Evolutionary conservation across 805 yeast genomes (phyloP), one percentile per base, ranked within the genome.

Genomic region (Zygotorulaspora florentina): DNA sequence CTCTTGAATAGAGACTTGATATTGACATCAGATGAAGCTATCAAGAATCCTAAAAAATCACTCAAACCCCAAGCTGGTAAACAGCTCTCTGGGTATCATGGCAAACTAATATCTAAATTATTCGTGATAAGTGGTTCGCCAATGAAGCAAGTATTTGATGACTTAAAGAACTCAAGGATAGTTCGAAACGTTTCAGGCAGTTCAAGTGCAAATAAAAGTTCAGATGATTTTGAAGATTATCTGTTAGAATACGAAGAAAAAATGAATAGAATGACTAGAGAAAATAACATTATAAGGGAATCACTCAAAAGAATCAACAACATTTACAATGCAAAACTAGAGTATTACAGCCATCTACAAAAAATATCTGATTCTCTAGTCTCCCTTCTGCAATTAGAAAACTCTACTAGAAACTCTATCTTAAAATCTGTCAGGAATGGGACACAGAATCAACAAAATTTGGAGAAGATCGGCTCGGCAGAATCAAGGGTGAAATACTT

Each of bases 271-370:
- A 49, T 59, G 27, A 50, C 41, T n/a, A 56, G 47, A 35, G 67
- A 61, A 38, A 53, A 51, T 33, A 64, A 60, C 34, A 35, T 16
- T 3, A 39, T 61, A 7, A 59, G 61, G 39, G 84, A 77, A 48
- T 56, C 76, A 11, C 71, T 77, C 34, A 74, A 76, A 16, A 68
- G 70, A 35, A 68, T 82, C 49, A 80, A 87, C 51, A 75, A 76
- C 27, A 74, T 86, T 0, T 91, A 82, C 67, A 93, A 91, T 64
- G 69, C 81, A n/a, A 79, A 91, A 42, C 76, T 91, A 31, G 85
- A 77, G 35, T 93, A 90, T 63, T 93, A 83, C 68, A 80, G 81
- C 55, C 90, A 87, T 50, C 73, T 93, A 26, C 99, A 93, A 64
- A 83, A 75, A 42, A 75, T 90, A 18, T 88, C 97, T 0, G 98